Evolutionary conservation across 176 grass and related monocot genomes (phyloP).

Genomic region (Panicum miliaceum): DNA sequence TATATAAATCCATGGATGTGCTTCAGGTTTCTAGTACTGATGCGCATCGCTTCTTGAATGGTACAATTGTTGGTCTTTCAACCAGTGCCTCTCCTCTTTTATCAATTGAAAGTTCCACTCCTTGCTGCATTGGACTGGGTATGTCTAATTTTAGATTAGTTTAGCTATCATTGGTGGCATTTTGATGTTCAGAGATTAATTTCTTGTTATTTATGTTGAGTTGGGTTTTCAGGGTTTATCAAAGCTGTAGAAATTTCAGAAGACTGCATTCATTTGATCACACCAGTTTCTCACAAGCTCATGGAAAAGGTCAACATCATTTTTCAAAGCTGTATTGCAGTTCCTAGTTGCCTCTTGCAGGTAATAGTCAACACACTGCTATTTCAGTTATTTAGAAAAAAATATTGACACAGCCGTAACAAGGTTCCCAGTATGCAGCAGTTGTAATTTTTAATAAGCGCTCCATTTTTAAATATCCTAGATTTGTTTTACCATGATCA

Average conservation of each 20-base stretch:
- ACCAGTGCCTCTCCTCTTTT: conserved; percentile 44
- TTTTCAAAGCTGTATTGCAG: conserved; percentile 45
- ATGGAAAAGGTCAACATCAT: conserved; percentile 41
- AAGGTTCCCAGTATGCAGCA: neutral
- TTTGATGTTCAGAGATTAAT: neutral
- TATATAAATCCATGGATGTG: neutral
- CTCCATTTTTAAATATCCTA: neutral
- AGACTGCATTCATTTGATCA: conserved; percentile 49
- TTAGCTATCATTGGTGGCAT: neutral
- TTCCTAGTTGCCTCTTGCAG: conserved; percentile 49
- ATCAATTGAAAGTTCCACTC: conserved; percentile 45
- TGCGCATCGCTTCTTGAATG: conserved; percentile 41
- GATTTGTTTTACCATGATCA: no score
- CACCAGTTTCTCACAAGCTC: conserved; percentile 41
- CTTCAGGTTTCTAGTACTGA: conserved; percentile 42
- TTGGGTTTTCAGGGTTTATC: conserved; percentile 46
- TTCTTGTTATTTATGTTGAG: conserved; percentile 6
- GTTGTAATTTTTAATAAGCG: neutral
- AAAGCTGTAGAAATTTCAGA: conserved; percentile 48
- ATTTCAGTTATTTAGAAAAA: neutral
- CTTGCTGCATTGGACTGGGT: conserved; percentile 75
- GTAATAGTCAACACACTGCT: conserved; percentile 6
- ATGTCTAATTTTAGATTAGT: conserved; percentile 8
- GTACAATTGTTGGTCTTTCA: conserved; percentile 64
- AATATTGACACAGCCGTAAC: neutral